A percentile compares a stretch with the other conserved stretches of the same genome.
phyloP scores from a whole-genome alignment of 1,284 basidiomycete species.

The Melampsora abietis-canadensis region DNA sequence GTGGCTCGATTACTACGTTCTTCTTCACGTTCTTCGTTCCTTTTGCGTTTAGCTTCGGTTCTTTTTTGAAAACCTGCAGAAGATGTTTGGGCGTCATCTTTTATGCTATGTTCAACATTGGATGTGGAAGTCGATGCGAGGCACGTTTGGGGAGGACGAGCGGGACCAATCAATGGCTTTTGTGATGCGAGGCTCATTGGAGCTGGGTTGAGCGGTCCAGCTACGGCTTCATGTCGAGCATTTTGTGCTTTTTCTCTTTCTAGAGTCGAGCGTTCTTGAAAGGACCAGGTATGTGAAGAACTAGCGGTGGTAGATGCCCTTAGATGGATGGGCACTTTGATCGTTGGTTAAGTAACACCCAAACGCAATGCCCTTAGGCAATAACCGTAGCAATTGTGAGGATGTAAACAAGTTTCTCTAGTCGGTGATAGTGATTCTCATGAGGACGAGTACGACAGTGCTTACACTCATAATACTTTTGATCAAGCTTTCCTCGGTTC shows the following conservation, averaged over 20 bases:
- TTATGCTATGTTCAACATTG: not conserved
- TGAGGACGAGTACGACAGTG: not conserved
- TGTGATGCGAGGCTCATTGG: not conserved
- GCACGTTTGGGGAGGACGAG: not conserved
- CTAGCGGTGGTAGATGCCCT: conserved; percentile 12
- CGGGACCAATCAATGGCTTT: conserved; percentile 9
- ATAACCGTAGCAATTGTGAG: too few species aligned
- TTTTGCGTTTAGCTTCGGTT: conserved; percentile 7
- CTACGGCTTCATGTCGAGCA: conserved; percentile 11
- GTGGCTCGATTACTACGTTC: conserved; percentile 6
- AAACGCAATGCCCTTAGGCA: too few species aligned
- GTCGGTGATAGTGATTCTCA: not conserved
- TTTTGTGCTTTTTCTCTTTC: conserved; percentile 11
- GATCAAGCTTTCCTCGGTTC: conserved; percentile 18
- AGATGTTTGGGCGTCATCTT: not conserved
- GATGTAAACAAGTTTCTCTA: too few species aligned
- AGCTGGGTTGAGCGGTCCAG: conserved; percentile 3
- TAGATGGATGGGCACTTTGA: conserved; percentile 16
- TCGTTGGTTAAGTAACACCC: not conserved
- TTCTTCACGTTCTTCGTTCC: conserved; percentile 19
- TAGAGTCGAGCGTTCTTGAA: conserved; percentile 17
- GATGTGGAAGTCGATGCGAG: conserved; percentile 4
- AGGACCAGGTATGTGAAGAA: conserved; percentile 27
- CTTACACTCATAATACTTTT: conserved; percentile 24
- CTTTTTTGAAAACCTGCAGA: not conserved